Evolutionary conservation across 257 asterid genomes (phyloP).

Genomic region (Penstemon davidsonii): DNA sequence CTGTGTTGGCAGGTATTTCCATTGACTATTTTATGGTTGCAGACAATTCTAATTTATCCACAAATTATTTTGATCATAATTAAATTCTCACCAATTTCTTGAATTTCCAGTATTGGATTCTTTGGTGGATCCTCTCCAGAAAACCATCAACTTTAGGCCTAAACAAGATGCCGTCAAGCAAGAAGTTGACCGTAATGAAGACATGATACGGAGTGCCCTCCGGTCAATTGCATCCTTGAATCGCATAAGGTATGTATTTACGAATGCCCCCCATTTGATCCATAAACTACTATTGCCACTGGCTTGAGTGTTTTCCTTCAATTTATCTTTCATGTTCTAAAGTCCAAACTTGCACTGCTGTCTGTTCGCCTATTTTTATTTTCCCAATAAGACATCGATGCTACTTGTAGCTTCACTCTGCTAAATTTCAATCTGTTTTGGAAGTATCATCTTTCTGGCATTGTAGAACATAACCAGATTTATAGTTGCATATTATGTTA

Average conservation of each 20-base stretch:
- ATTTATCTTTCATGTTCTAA: background rate
- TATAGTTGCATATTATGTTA: background rate
- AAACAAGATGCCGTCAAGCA: slow-evolving; percentile 98
- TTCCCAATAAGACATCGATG: background rate
- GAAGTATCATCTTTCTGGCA: background rate
- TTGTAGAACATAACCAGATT: background rate
- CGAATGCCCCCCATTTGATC: background rate
- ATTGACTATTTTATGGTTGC: slow-evolving; percentile 17
- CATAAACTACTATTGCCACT: background rate
- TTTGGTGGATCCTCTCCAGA: slow-evolving; percentile 93
- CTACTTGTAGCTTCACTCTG: background rate
- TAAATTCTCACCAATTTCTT: slow-evolving; percentile 24
- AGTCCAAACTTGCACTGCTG: background rate
- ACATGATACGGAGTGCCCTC: slow-evolving; percentile 96
- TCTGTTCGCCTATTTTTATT: background rate
- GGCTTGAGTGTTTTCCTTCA: background rate
- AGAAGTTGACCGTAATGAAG: slow-evolving; percentile 98
- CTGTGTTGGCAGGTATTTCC: slow-evolving; percentile 88
- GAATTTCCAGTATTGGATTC: slow-evolving; percentile 76
- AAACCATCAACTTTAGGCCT: slow-evolving; percentile 82
- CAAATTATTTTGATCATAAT: slow-evolving; percentile 4
- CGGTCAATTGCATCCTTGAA: slow-evolving; percentile 90
- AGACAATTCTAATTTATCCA: background rate
- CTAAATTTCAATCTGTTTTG: background rate
- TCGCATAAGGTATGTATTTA: slow-evolving; percentile 65